A percentile compares a stretch with the other conserved stretches of the same genome.
Conservation (phyloP, 352 stramenopile species). For the Globisporangium barbulae region DNA sequence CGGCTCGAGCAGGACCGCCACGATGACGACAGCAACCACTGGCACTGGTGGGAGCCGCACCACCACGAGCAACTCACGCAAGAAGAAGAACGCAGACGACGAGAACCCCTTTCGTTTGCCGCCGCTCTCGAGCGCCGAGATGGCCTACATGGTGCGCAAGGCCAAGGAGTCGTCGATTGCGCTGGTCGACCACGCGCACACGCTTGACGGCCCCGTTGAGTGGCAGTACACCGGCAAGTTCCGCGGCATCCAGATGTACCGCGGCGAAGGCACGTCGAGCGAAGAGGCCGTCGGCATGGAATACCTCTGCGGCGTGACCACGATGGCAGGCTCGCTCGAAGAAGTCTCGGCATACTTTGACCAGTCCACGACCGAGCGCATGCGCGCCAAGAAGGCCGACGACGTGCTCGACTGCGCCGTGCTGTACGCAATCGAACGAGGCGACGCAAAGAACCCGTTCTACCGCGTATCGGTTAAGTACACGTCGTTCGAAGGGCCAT, state of each 20-base stretch:
- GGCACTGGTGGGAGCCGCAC: not conserved
- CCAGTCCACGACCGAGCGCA: conserved; percentile 53
- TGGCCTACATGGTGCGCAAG: conserved; percentile 61
- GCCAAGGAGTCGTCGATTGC: conserved; percentile 66
- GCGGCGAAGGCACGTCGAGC: conserved; percentile 58
- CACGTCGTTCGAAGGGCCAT: conserved; percentile 53
- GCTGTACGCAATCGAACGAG: conserved; percentile 54
- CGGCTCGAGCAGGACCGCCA: not conserved
- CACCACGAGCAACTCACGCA: not conserved
- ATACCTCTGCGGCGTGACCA: conserved; percentile 72
- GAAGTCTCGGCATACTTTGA: conserved; percentile 70
- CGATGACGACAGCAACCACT: not conserved
- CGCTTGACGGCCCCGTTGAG: conserved; percentile 63
- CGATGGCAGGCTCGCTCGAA: conserved; percentile 66
- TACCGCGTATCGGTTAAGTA: conserved; percentile 75
- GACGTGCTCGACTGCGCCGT: conserved; percentile 67
- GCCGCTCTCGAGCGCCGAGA: conserved; percentile 35
- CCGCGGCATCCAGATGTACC: conserved; percentile 76
- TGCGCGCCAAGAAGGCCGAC: conserved; percentile 56
- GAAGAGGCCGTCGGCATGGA: conserved; percentile 35
- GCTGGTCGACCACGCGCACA: conserved; percentile 70
- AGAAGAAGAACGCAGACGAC: conserved; percentile 8
- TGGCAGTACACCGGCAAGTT: conserved; percentile 79
- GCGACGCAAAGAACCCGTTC: conserved; percentile 45
- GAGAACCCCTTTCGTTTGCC: conserved; percentile 23